These are phyloP conservation scores for Teratosphaeria zuluensis DNA, from an alignment of 2,329 filamentous ascomycete genomes.

Conservation along the genomic window DNA sequence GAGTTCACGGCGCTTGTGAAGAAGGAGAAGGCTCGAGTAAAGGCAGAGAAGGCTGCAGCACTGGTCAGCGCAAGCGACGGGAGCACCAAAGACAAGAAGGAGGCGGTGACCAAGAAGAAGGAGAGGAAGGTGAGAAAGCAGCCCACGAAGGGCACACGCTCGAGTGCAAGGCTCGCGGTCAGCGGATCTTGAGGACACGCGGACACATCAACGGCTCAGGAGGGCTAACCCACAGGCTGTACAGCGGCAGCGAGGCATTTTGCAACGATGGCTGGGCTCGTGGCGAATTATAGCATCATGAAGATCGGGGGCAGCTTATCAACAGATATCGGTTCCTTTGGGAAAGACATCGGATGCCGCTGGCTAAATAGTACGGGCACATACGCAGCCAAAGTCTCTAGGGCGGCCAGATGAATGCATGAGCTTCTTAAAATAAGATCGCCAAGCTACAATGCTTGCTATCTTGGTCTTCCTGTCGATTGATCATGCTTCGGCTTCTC, in stretches of 20 bases:
- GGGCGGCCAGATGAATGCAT: not conserved
- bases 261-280: too few relatives aligned
- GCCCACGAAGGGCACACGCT: not conserved
- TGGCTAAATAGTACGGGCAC: not conserved
- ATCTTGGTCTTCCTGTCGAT: too few relatives aligned
- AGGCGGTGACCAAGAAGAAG: not conserved
- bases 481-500: too few relatives aligned
- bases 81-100: not conserved
- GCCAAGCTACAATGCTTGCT: not conserved
- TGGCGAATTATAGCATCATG: too few relatives aligned
- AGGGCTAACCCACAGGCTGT: too few relatives aligned
- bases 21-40: not conserved
- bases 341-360: not conserved
- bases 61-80: not conserved
- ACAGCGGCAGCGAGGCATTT: too few relatives aligned
- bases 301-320: too few relatives aligned
- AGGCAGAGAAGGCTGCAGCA: not conserved
- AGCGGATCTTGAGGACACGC: not conserved
- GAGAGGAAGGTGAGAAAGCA: not conserved
- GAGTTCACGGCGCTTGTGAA: not conserved
- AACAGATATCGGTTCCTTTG: not conserved
- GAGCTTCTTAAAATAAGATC: not conserved
- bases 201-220: not conserved
- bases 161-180: not conserved
- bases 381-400: not conserved